Evolutionary conservation across 2,329 filamentous ascomycete species (phyloP), one percentile per base, ranked within the genome.

Genomic region (Xylogone sp.): DNA sequence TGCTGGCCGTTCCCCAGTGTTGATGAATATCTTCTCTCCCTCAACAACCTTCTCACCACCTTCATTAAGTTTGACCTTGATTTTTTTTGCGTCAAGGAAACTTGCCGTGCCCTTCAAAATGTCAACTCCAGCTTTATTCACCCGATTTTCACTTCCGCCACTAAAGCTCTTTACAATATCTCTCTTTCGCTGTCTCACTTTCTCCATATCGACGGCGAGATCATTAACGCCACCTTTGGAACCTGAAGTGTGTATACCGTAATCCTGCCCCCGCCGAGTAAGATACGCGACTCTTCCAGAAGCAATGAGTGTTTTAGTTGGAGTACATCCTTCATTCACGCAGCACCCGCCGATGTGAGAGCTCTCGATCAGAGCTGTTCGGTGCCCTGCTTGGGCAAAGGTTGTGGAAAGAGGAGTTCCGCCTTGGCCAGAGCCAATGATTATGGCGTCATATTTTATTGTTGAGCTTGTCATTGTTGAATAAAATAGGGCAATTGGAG

Each of bases 251-350:
- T 66, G 60, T 13, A 80, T 69, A 8, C 78, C 78, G 59, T 76
- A 80, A 34, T 76, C 71, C 2, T 56, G 58, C 0, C 67, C 71
- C 2, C 75, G 66, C 2, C 65, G 59, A 1, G 71, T 62, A 9
- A 78, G 53, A 57, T 80, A 73, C 2, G 77, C 77, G 2, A 73
- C 70, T 3, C 76, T 67, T 1, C 75, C 78, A 19, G 74, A 77
- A 2, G 78, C 72, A 46, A 82, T 74, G 71, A 82, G 74, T 8
- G 78, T 81, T 61, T 81, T 82, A 19, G 78, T 81, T 0, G 78
- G 78, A 10, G 78, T 81, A 57, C 78, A 81, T 3, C 78, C 78
- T 54, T 76, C 75, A 51, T 81, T 80, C 49, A 81, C 65, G 55
- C 77, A 81, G 51, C 73, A 77, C 10, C 77, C 78, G n/a, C 75